Conservation (phyloP, 148 eudicot species). For the Diospyros kaki region DNA sequence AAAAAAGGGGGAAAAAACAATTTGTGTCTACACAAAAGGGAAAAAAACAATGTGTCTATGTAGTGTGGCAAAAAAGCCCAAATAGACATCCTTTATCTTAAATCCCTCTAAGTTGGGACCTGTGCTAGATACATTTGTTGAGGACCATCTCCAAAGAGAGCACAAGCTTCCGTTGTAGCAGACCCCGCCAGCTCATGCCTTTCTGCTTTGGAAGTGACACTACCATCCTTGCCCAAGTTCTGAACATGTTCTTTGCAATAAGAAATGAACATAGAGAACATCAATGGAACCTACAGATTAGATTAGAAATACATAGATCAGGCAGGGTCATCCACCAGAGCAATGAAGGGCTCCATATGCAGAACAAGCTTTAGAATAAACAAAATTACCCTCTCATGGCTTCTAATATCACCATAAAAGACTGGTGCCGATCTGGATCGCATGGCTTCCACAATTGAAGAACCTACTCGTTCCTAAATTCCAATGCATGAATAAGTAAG, state of each 20-base stretch:
- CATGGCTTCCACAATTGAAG: slow-evolving; percentile 77
- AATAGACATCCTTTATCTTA: slow-evolving; percentile 3
- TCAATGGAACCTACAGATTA: slow-evolving; percentile 59
- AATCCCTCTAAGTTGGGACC: slow-evolving; percentile 35
- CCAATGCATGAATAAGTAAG: background rate
- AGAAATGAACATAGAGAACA: slow-evolving; percentile 74
- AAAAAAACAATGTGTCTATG: slow-evolving; percentile 4
- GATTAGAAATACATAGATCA: slow-evolving; percentile 9
- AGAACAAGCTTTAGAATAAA: background rate
- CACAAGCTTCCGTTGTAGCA: slow-evolving; percentile 31
- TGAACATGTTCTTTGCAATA: slow-evolving; percentile 43
- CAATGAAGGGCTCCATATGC: background rate
- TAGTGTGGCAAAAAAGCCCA: background rate
- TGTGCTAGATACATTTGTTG: slow-evolving; percentile 82
- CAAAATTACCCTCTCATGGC: slow-evolving; percentile 79
- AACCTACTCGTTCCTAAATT: slow-evolving; percentile 63
- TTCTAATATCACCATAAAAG: slow-evolving; percentile 88
- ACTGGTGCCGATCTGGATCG: slow-evolving; percentile 73
- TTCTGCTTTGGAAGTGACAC: slow-evolving; percentile 30
- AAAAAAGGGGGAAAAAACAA: no score
- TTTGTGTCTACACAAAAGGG: background rate
- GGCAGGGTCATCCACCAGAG: slow-evolving; percentile 6
- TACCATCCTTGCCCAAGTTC: slow-evolving; percentile 23
- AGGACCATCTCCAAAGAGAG: slow-evolving; percentile 34
- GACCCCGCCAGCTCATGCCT: slow-evolving; percentile 17